phyloP scores from a whole-genome alignment of 331 rosid species.

The Erythrophleum ivorense region DNA sequence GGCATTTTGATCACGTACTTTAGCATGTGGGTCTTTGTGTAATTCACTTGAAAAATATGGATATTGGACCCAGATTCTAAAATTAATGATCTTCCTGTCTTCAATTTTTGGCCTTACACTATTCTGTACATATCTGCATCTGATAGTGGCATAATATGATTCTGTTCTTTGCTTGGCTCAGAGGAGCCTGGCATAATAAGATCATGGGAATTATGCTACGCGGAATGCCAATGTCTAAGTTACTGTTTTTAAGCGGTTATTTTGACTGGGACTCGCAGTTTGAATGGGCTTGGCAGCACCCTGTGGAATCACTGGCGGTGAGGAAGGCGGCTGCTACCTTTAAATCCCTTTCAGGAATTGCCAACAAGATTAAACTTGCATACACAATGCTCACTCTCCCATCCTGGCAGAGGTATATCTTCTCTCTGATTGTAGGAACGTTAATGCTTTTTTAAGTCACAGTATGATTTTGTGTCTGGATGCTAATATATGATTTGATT shows the following conservation, averaged over 20 bases:
- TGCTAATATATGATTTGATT: constrained; percentile 41
- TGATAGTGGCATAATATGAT: background rate
- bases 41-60: constrained; percentile 30
- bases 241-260: constrained; percentile 10
- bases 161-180: constrained; percentile 20
- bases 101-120: background rate
- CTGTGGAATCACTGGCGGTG: constrained; percentile 84
- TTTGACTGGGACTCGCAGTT: constrained; percentile 65
- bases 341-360: constrained; percentile 85
- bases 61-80: constrained; percentile 2
- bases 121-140: background rate
- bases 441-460: too few relatives aligned
- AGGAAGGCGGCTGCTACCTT: constrained; percentile 84
- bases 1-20: constrained; percentile 6
- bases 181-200: constrained; percentile 14
- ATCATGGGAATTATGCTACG: background rate
- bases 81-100: background rate
- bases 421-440: constrained; percentile 13
- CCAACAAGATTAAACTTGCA: constrained; percentile 88
- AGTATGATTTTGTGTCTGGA: constrained; percentile 1
- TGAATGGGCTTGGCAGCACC: constrained; percentile 99
- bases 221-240: constrained; percentile 13
- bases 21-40: background rate
- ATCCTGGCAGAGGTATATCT: constrained; percentile 77
- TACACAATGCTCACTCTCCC: constrained; percentile 95